phyloP scores from a whole-genome alignment of 139 green algal genomes.

The Trebouxia sp. region DNA sequence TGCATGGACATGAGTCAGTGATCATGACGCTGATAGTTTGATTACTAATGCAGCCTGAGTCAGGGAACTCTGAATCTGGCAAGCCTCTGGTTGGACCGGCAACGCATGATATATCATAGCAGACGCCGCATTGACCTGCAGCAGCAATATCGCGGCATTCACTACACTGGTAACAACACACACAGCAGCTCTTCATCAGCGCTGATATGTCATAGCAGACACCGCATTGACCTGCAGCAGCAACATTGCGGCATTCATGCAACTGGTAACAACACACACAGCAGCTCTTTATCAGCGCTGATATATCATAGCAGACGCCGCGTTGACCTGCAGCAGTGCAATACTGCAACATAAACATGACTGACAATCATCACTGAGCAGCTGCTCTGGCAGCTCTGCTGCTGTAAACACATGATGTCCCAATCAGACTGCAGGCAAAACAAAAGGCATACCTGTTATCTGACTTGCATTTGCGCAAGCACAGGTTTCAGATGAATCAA shows the following conservation, averaged over 20 bases:
- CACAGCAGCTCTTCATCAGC: too few relatives aligned
- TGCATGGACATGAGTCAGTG: slow-evolving; percentile 11
- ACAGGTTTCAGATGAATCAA: too few relatives aligned
- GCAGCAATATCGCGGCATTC: too few relatives aligned
- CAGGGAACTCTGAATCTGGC: slow-evolving; percentile 12
- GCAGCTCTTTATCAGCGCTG: neutral
- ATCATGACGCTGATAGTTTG: slow-evolving; percentile 20
- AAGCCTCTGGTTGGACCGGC: neutral
- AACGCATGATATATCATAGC: neutral
- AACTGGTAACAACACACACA: neutral
- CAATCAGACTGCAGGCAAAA: too few relatives aligned
- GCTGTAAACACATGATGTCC: too few relatives aligned
- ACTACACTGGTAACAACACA: too few relatives aligned
- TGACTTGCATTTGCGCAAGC: too few relatives aligned
- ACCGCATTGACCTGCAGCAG: slow-evolving; percentile 13
- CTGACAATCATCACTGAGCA: neutral
- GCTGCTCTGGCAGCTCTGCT: neutral
- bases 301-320: slow-evolving; percentile 2
- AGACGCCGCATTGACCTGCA: slow-evolving; percentile 13
- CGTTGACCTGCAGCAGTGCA: slow-evolving; percentile 5
- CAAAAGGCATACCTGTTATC: too few relatives aligned
- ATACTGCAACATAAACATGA: neutral
- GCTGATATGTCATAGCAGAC: neutral
- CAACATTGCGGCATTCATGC: neutral
- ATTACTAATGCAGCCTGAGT: slow-evolving; percentile 14